Evolutionary conservation across 2,329 filamentous ascomycete genomes (phyloP), one percentile per base, ranked within the genome.

Genomic region (Coniella vitis): DNA sequence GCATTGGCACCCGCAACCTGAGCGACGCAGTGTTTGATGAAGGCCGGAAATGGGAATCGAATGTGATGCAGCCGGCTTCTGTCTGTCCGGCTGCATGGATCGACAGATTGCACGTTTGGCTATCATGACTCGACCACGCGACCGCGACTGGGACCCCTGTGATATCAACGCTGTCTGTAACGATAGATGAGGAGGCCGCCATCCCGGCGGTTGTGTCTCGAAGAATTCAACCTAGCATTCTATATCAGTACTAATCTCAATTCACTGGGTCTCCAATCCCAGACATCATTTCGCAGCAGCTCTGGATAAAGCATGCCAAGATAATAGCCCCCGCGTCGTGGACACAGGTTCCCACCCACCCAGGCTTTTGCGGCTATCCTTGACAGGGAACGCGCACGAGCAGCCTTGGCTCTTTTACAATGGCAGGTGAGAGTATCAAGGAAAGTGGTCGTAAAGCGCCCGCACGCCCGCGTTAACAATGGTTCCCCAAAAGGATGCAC

Each of bases 401-500:
- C 45, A 47, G 45, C 45, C 45, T 47, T 41, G 45, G 31, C 45
- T 47, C 43, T 8, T 9, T 38, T 31, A 35, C 21, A n/a, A 31
- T 34, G 37, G n/a, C n/a, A n/a, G 35, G n/a, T 7, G n/a, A 32
- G 10, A 4, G 37, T 16, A 5, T 14, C 35, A n/a, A 46, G 17
- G 22, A n/a, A 29, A 32, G 29, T 2, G 37, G 31, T n/a, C 38
- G 16, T 41, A 20, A 16, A 45, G 22, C n/a, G 17, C 45, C 45
- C 38, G 37, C 38, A 47, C 45, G 45, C 31, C 36, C 45, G 38
- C 45, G 38, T 47, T 47, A 47, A 22, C 45, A 47, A 47, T 37
- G 45, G 37, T 41, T 38, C 45, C 38, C 25, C 25, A 29, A 29
- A 5, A 17, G 17, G 19, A 22, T 25, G 29, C 45, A 38, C 16